phyloP scores from a whole-genome alignment of 371 early-diverging fungal species.

The Mortierella sp. region DNA sequence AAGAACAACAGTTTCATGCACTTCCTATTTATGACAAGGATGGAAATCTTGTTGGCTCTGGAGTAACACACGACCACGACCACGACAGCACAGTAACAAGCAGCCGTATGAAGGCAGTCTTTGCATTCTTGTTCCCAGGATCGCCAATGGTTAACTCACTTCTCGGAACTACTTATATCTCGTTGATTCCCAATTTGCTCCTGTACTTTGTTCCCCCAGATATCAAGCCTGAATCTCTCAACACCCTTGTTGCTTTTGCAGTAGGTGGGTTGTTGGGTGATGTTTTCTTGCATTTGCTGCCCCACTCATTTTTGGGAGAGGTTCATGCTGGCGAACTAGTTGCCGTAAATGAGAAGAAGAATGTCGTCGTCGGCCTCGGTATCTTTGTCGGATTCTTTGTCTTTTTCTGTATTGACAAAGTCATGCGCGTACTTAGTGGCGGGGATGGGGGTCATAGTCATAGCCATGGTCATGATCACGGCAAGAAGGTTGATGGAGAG shows the following conservation, averaged over 20 bases:
- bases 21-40: slow-evolving; percentile 43
- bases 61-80: slow-evolving; percentile 23
- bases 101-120: slow-evolving; percentile 49
- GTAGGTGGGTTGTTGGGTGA: slow-evolving; percentile 90
- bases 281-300: slow-evolving; percentile 87
- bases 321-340: slow-evolving; percentile 58
- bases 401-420: slow-evolving; percentile 85
- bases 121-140: slow-evolving; percentile 69
- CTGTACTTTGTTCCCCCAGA: slow-evolving; percentile 86
- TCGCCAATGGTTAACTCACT: slow-evolving; percentile 78
- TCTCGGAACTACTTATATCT: slow-evolving; percentile 86
- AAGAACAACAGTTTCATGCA: slow-evolving; percentile 28
- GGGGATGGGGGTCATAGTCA: slow-evolving; percentile 69
- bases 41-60: slow-evolving; percentile 31
- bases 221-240: slow-evolving; percentile 77
- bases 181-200: slow-evolving; percentile 84
- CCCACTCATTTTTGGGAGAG: slow-evolving; percentile 80
- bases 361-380: slow-evolving; percentile 77
- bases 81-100: slow-evolving; percentile 7
- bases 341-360: slow-evolving; percentile 66
- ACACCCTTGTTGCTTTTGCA: slow-evolving; percentile 86
- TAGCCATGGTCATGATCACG: slow-evolving; percentile 64
- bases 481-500: slow-evolving; percentile 35
- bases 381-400: slow-evolving; percentile 82
- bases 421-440: slow-evolving; percentile 84